Evolutionary conservation across 208 protist species (phyloP), one percentile per base, ranked within the genome.

Genomic region (Leishmania martiniquensis): DNA sequence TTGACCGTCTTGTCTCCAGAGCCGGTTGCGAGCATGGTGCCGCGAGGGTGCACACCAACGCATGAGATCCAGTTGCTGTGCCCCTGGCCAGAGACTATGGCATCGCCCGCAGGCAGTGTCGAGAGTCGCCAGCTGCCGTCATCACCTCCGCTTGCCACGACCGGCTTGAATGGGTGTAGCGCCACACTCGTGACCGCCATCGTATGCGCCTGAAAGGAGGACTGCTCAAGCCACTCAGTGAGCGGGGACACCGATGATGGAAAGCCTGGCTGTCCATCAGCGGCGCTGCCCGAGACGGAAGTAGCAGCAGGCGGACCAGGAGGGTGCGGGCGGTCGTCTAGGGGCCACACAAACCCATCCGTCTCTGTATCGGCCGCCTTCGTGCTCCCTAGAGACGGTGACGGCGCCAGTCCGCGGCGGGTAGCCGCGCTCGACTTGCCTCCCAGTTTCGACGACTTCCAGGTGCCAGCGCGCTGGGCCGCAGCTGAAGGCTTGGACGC

Each of bases 1-100:
- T 99, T 99, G 55, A 99, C 92, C 4, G 98, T 98, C 78, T 97
- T 94, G 80, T 99, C 98, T 15, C 97, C 98, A n/a, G 96, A 98
- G 22, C 85, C 89, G 15, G 98, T 99, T 4, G 96, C 98, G 13
- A 99, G 85, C 87, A 98, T 97, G n/a, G 96, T 96, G 62, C 98
- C 98, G 60, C 85, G 84, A 1, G 96, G 95, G 81, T 97, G 90
- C 83, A 98, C 95, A n/a, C 84, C 91, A 39, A 97, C 80, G 72
- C 87, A 80, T 34, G 92, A 84, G 54, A 99, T 84, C 97, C 98
- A 99, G 82, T 97, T 98, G 74, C 87, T 85, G 89, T 99, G 98
- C 2, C 97, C 98, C 47, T 98, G 95, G 29, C 97, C 98, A 22
- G 91, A 96, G 71, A 98, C 97, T 34, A 99, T 94, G 20, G 98